Base-by-base conservation (phyloP, 805 yeast genomes). In the Wickerhamomyces rabaulensis region DNA sequence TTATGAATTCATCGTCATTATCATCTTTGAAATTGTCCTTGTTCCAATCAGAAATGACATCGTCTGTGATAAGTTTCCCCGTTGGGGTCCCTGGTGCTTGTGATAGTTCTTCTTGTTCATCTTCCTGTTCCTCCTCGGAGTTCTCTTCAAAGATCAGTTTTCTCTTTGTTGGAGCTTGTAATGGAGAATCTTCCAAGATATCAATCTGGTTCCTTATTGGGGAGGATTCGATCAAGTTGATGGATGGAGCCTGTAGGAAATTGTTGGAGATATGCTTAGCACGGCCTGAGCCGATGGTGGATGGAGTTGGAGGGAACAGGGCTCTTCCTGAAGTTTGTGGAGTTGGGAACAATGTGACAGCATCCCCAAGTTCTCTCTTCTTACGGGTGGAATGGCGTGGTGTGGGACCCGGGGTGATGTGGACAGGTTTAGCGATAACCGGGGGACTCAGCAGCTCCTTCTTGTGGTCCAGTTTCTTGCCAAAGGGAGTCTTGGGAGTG, bases 31-130 rank as follows among this genome's bases (percentile, higher is more conserved):
- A 41, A 9, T 44, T 47, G 10, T 46, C 49, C 27, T 66, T 62
- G 37, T 65, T 58, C 71, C 73, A 69, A 39, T 64, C 54, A 22
- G 52, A 47, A 4, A 67, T 63, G 43, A 65, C 47, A 17, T 63
- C 62, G 38, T 57, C 57, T 6, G 68, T 59, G 9, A 68, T 64
- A 3, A 69, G 40, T 39, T 62, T 63, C 36, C 62, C 62, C 39
- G 62, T 56, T 10, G 75, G 75, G 0, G 75, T 70, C 0, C 17
- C 31, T 21, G 47, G 35, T 3, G 62, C 25, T n/a, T 21, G 40
- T 15, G 44, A 45, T 20, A 19, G 40, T 23, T 48, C 51, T 2
- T 45, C 44, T 8, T 40, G 50, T 16, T 41, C 52, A 9, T 41
- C 51, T 8, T 54, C 55, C 3, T 52, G 48, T 13, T 52, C 57